Percentiles rank a stretch among this genome's conserved stretches.
Conservation (phyloP, 2,329 filamentous ascomycete genomes). For the Aspergillus sp. region DNA sequence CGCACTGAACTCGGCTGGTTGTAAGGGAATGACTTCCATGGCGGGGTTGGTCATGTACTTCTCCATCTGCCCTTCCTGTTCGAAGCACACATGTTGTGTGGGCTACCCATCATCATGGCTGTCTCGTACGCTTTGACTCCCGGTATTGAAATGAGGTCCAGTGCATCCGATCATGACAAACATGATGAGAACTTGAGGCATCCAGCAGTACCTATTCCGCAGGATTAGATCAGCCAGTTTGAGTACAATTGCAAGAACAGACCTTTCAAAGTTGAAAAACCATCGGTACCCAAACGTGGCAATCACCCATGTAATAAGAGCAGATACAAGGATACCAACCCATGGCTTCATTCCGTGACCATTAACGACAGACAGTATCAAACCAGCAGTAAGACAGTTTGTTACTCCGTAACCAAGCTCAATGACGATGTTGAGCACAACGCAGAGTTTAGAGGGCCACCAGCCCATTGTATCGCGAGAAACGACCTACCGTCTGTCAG, state of each 20-base stretch:
- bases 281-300: slow-evolving; percentile 26
- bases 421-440: slow-evolving; percentile 33
- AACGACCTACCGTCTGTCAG: slow-evolving; percentile 18
- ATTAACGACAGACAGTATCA: slow-evolving; percentile 31
- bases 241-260: no score
- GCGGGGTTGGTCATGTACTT: no score
- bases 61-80: no score
- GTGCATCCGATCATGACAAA: slow-evolving; percentile 34
- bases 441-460: slow-evolving; percentile 30
- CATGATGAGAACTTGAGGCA: slow-evolving; percentile 32
- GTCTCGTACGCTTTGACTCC: background rate
- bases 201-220: slow-evolving; percentile 29
- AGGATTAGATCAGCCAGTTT: no score
- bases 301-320: slow-evolving; percentile 22
- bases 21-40: no score
- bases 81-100: no score
- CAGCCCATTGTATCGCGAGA: slow-evolving; percentile 33
- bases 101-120: no score
- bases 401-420: slow-evolving; percentile 35
- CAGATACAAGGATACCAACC: slow-evolving; percentile 27
- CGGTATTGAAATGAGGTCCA: slow-evolving; percentile 22
- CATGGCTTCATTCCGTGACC: slow-evolving; percentile 26
- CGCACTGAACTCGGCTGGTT: no score
- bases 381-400: slow-evolving; percentile 31
- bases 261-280: slow-evolving; percentile 36